Percentiles rank a stretch among this genome's conserved stretches.
Evolutionary conservation across 768 basidiomycete species (phyloP).

Genomic region (Lentinus tigrinus): DNA sequence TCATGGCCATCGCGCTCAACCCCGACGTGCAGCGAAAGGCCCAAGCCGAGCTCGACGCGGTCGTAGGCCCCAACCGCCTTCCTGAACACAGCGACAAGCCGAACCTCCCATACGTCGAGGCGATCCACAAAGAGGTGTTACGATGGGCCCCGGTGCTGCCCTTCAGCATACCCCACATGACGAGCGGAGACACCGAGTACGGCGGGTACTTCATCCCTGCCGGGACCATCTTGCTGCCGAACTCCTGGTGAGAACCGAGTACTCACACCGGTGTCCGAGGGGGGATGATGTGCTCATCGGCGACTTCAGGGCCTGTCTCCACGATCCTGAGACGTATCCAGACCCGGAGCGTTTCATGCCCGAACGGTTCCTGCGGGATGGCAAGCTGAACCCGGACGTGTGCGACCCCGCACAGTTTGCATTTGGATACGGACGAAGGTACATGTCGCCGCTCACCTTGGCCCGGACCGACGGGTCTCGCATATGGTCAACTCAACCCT

Average conservation of each 20-base stretch:
- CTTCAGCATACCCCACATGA: conserved; percentile 27
- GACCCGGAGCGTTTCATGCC: conserved; percentile 10
- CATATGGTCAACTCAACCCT: background rate
- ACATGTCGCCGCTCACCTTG: background rate
- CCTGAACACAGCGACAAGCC: conserved; percentile 7
- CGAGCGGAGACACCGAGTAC: conserved; percentile 23
- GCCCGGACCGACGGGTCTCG: background rate
- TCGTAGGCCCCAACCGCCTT: conserved; percentile 10
- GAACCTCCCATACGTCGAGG: conserved; percentile 7
- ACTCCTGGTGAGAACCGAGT: conserved; percentile 20
- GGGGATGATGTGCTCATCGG: background rate
- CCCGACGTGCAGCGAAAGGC: conserved; percentile 9
- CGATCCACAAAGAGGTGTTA: conserved; percentile 9
- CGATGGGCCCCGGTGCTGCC: conserved; percentile 10
- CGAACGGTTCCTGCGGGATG: conserved; percentile 4
- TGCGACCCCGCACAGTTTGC: conserved; percentile 25
- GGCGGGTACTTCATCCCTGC: conserved; percentile 21
- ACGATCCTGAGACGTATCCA: conserved; percentile 1
- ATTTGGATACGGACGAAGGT: conserved; percentile 27
- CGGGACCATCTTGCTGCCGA: conserved; percentile 15
- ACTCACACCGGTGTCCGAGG: background rate
- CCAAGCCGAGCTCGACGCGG: conserved; percentile 9
- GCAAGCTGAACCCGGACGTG: background rate
- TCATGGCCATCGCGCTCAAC: conserved; percentile 2
- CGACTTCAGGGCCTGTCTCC: conserved; percentile 5